Percentiles rank a stretch among this genome's conserved stretches.
Conservation (phyloP, 495 filamentous ascomycete genomes). For the Penicillium pulvis region DNA sequence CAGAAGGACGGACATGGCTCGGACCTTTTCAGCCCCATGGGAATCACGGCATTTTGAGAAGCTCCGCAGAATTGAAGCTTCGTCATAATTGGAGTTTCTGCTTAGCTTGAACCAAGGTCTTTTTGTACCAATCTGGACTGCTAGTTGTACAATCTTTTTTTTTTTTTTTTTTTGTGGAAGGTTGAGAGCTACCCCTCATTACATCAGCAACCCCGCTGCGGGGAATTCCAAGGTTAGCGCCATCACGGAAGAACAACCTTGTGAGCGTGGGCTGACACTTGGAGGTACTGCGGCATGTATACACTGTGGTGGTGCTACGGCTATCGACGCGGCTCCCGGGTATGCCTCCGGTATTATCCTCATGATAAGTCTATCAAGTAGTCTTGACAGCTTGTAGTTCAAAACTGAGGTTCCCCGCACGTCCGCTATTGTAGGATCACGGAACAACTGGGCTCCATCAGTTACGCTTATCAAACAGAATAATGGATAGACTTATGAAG, state of each 20-base stretch:
- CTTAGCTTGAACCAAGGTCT: background rate
- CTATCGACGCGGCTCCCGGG: background rate
- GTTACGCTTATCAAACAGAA: background rate
- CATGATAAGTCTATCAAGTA: background rate
- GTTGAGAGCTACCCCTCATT: slow-evolving; percentile 28
- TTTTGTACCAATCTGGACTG: background rate
- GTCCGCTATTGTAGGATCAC: background rate
- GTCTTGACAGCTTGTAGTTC: background rate
- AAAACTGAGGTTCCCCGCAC: slow-evolving; percentile 1
- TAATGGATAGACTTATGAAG: background rate
- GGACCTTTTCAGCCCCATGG: background rate
- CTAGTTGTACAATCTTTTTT: background rate
- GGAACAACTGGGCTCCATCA: background rate
- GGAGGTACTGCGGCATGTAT: background rate
- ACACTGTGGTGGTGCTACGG: background rate
- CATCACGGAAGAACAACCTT: too few species aligned
- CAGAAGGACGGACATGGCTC: slow-evolving; percentile 19
- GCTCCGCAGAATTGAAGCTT: background rate
- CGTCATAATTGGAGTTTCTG: background rate
- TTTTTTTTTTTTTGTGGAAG: background rate
- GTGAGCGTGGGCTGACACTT: background rate
- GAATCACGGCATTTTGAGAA: slow-evolving; percentile 9
- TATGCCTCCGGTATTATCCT: background rate
- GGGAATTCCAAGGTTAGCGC: slow-evolving; percentile 4
- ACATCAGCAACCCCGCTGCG: slow-evolving; percentile 25